Percentiles rank a stretch among this genome's conserved stretches.
phyloP scores from a whole-genome alignment of 805 yeast genomes.

The Groenewaldozyma tartarivorans region DNA sequence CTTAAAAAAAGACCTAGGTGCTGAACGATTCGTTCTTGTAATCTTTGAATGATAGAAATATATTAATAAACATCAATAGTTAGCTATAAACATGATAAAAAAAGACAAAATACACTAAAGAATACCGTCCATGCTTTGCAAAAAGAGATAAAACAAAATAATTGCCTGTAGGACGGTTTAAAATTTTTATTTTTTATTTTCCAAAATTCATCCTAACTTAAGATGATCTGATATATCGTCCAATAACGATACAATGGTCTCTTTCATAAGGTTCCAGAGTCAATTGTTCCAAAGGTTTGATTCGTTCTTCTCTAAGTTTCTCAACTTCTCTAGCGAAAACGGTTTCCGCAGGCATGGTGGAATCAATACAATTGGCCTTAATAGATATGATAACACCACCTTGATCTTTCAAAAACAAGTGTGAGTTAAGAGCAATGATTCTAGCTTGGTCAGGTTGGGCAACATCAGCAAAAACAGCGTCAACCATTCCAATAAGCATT shows the following conservation, averaged over 20 bases:
- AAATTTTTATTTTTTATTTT: too few species aligned
- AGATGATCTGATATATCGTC: constrained; percentile 80
- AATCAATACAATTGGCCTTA: constrained; percentile 99
- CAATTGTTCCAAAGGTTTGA: constrained; percentile 96
- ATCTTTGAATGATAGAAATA: too few species aligned
- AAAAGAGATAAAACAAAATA: too few species aligned
- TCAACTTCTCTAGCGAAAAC: constrained; percentile 99
- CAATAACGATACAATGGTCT: constrained; percentile 98
- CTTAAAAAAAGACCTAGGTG: too few species aligned
- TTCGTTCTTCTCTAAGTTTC: constrained; percentile 96
- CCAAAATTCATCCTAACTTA: too few species aligned
- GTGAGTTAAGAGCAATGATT: constrained; percentile 97
- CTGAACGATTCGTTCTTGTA: too few species aligned
- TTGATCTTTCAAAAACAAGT: constrained; percentile 93
- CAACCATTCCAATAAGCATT: constrained; percentile 98
- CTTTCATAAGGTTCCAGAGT: constrained; percentile 99
- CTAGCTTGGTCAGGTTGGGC: constrained; percentile 99
- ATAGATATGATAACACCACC: constrained; percentile 98
- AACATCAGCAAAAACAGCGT: constrained; percentile 97
- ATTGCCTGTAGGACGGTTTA: too few species aligned
- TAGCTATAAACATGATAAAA: too few species aligned
- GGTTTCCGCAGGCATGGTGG: constrained; percentile 98
- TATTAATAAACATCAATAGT: too few species aligned
- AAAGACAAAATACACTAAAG: too few species aligned
- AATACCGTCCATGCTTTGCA: too few species aligned